These are phyloP conservation scores for Sordaria brevicollis DNA, from an alignment of 495 filamentous ascomycete genomes.

Conservation along the genomic window DNA sequence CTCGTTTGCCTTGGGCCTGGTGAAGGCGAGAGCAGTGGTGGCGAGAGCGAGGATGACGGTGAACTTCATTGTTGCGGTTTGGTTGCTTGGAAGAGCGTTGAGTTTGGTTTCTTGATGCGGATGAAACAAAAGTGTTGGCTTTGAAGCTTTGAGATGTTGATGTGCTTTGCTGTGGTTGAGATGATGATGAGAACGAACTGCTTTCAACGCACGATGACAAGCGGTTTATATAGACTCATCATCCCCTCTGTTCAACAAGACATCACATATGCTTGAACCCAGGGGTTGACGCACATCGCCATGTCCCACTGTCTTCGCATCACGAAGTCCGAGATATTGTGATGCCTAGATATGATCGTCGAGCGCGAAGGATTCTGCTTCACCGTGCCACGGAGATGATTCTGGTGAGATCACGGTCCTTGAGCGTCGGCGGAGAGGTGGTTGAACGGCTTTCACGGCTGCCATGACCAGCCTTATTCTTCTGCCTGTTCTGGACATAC, in stretches of 20 bases:
- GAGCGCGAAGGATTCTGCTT: neutral
- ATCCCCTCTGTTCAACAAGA: neutral
- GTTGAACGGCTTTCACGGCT: neutral
- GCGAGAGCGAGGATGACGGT: neutral
- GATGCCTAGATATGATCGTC: neutral
- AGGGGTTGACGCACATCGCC: neutral
- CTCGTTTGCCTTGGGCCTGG: neutral
- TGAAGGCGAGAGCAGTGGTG: neutral
- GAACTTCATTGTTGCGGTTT: neutral
- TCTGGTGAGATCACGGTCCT: neutral
- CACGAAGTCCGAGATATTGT: neutral
- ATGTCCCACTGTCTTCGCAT: neutral
- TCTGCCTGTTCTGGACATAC: neutral
- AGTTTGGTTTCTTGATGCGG: neutral
- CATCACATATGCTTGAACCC: neutral
- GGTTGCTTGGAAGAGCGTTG: neutral
- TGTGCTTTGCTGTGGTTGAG: neutral
- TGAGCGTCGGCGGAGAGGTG: neutral
- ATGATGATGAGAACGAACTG: neutral
- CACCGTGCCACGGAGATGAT: neutral
- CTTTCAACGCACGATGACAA: neutral
- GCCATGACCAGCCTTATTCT: neutral
- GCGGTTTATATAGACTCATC: neutral
- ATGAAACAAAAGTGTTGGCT: neutral
- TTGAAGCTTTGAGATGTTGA: neutral